Percentiles rank a stretch among this genome's conserved stretches.
phyloP scores from a whole-genome alignment of 2,329 filamentous ascomycete species.

The Fusarium chaquense region DNA sequence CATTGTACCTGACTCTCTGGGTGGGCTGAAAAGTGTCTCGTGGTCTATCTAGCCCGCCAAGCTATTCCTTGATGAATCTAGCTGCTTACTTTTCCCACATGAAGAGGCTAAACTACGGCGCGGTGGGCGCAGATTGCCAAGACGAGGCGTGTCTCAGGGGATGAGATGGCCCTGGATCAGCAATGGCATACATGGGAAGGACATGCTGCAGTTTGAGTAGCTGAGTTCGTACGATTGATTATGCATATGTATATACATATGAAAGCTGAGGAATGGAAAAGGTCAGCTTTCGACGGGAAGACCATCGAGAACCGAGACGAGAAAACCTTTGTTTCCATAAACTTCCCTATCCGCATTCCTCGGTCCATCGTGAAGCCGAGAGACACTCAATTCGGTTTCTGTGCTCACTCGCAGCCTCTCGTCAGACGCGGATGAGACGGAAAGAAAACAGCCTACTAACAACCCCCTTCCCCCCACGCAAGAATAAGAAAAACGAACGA shows the following conservation, averaged over 20 bases:
- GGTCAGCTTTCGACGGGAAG: constrained; percentile 16
- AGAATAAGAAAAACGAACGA: constrained; percentile 5
- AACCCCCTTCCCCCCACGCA: constrained; percentile 15
- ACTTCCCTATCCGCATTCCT: constrained; percentile 35
- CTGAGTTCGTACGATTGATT: too few relatives aligned
- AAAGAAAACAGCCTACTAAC: not conserved
- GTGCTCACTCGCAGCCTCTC: not conserved
- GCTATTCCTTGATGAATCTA: constrained; percentile 33
- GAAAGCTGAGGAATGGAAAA: constrained; percentile 45
- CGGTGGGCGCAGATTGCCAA: constrained; percentile 39
- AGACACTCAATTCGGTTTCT: not conserved
- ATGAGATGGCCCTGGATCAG: constrained; percentile 39
- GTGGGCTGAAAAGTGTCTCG: constrained; percentile 40
- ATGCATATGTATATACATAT: not conserved
- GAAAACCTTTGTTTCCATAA: constrained; percentile 4
- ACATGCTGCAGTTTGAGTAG: constrained; percentile 9
- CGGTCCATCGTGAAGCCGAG: constrained; percentile 3
- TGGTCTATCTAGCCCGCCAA: constrained; percentile 31
- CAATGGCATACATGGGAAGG: constrained; percentile 6
- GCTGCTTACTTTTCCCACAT: constrained; percentile 25
- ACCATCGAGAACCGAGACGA: constrained; percentile 20
- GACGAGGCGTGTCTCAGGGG: constrained; percentile 47
- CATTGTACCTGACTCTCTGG: not conserved
- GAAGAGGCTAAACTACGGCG: constrained; percentile 34
- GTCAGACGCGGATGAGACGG: constrained; percentile 11